Conservation (phyloP, 2,329 filamentous ascomycete species). For the Trichoderma semiorbis region DNA sequence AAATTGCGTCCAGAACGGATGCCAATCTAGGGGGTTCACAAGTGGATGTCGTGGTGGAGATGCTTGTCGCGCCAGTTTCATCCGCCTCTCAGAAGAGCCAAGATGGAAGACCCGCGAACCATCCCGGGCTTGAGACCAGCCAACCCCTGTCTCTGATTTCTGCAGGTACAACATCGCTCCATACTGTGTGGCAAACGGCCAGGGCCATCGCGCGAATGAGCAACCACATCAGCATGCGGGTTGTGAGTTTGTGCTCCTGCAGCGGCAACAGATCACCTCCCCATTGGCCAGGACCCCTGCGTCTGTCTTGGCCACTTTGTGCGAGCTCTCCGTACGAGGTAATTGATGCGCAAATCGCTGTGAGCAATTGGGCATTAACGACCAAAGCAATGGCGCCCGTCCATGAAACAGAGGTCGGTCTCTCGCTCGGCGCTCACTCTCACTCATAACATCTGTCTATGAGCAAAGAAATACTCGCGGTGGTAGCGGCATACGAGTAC, state of each 20-base stretch:
- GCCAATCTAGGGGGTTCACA: conserved; percentile 19
- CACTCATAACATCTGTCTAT: not conserved
- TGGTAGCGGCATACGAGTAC: not conserved
- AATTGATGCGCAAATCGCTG: not conserved
- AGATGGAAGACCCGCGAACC: conserved; percentile 3
- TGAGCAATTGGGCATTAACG: not conserved
- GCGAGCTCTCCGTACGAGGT: not conserved
- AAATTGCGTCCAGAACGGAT: conserved; percentile 21
- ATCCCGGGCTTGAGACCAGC: conserved; percentile 1
- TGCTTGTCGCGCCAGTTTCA: conserved; percentile 17
- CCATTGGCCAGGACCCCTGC: conserved; percentile 3
- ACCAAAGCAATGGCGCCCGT: not conserved
- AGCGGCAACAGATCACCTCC: conserved; percentile 10
- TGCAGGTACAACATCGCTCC: conserved; percentile 17
- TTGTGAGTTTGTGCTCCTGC: conserved; percentile 5
- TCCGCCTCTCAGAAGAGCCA: conserved; percentile 8
- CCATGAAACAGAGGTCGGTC: not conserved
- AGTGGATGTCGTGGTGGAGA: conserved; percentile 16
- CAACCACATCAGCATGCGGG: not conserved
- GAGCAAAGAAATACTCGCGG: not conserved
- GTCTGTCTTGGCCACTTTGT: conserved; percentile 1
- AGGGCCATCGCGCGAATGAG: not conserved
- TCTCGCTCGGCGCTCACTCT: not conserved
- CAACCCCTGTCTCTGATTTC: not conserved
- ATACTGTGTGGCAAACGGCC: conserved; percentile 14